Base-by-base conservation (phyloP, 2,329 filamentous ascomycete genomes). In the Amylocarpus encephaloides region DNA sequence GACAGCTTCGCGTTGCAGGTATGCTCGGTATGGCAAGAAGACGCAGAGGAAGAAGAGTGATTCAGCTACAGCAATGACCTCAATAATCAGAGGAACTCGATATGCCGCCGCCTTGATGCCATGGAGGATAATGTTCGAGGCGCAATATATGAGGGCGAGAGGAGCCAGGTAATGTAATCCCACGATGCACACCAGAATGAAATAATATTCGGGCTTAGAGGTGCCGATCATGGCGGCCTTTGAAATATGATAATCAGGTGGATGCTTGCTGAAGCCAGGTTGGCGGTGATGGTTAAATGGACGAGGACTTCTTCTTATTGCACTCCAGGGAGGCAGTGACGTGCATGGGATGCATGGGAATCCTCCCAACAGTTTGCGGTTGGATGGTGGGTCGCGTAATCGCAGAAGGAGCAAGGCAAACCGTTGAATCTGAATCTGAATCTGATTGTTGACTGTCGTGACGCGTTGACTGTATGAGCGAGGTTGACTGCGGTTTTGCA, bases 1-100 rank as follows among this genome's bases (percentile, higher is more conserved):
- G 5, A 67, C 53, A 9, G 78, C 74, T 42, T 74, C 69, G 30
- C 62, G 67, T 59, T 82, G 78, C 12, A 82, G 71, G 50, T 72
- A 64, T n/a, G 61, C 61, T 50, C 70, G 72, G 55, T 73, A 75
- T 39, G 75, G 78, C 12, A 79, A 64, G 61, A 74, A 82, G 57
- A 78, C 66, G 43, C 73, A 59, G 16, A 79, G 52, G 64, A 74
- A 82, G 65, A 83, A 82, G 0, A 70, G 59, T 0, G 73, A 65
- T 64, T 84, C 80, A n/a, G 73, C 64, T 19, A 69, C 56, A 42
- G 72, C 67, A 65, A 73, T 75, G 3, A 65, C 57, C 50, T 77
- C 50, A 18, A 67, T 55, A n/a, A 56, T 13, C 30, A 64, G 53
- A 13, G 61, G 57, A n/a, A 63, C 40, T 42, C 61, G 58, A 42